A percentile compares a stretch with the other conserved stretches of the same genome.
Evolutionary conservation across 257 asterid species (phyloP).

Genomic region (Henckelia pumila): DNA sequence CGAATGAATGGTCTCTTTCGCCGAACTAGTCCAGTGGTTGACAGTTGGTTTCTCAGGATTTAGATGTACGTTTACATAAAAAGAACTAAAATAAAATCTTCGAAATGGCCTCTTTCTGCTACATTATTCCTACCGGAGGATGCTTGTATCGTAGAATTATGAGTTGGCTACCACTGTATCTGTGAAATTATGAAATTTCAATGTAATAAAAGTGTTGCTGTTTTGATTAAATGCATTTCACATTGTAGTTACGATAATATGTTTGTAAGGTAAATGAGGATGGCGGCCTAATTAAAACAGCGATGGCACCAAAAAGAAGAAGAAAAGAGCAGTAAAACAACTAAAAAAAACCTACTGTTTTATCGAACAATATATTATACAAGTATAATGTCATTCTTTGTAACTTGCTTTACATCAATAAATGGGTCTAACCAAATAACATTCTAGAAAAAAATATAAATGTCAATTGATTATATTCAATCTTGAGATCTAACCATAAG

Average conservation of each 20-base stretch:
- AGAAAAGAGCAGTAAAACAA: not conserved
- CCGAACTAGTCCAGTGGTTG: not conserved
- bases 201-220: not conserved
- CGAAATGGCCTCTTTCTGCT: not conserved
- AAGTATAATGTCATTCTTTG: too few species aligned
- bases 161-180: not conserved
- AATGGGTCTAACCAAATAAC: not conserved
- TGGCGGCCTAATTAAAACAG: not conserved
- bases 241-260: not conserved
- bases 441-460: too few species aligned
- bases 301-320: too few species aligned
- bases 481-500: not conserved
- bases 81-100: not conserved
- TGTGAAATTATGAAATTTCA: not conserved
- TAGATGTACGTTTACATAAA: not conserved
- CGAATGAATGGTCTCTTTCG: not conserved
- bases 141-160: not conserved
- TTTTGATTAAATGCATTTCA: not conserved
- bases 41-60: not conserved
- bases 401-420: not conserved
- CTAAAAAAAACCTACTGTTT: not conserved
- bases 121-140: not conserved
- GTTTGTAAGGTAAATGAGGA: not conserved
- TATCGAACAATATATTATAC: not conserved
- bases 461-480: too few species aligned